Percentiles rank a stretch among this genome's conserved stretches.
These are phyloP conservation scores for Thraustotheca clavata DNA, from an alignment of 352 stramenopile species.

Conservation along the genomic window DNA sequence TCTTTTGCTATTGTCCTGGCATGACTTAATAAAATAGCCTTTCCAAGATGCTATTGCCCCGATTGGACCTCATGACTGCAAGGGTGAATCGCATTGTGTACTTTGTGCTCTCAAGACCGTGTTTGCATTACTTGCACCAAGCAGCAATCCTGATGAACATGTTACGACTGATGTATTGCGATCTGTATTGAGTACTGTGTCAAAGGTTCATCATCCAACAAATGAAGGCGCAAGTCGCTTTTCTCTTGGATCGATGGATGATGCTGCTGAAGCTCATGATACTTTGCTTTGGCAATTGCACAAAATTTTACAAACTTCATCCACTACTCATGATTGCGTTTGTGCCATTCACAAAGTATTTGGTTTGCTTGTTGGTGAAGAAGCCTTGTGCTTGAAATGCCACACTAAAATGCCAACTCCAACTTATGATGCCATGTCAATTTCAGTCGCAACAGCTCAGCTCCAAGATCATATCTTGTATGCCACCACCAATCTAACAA, in stretches of 20 bases:
- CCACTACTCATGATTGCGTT: background rate
- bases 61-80: background rate
- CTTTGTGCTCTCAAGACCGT: background rate
- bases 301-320: background rate
- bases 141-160: background rate
- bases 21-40: background rate
- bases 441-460: conserved; percentile 6
- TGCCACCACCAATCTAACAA: background rate
- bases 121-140: background rate
- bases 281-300: conserved; percentile 11
- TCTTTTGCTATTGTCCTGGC: background rate
- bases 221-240: conserved; percentile 2
- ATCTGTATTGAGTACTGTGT: conserved; percentile 13
- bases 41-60: background rate
- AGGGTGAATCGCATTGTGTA: conserved; percentile 10
- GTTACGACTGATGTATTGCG: conserved; percentile 2
- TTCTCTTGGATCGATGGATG: conserved; percentile 15
- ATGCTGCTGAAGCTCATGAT: conserved; percentile 19
- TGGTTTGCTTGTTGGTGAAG: conserved; percentile 17
- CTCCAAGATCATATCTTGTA: background rate
- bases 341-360: conserved; percentile 14
- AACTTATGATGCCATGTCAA: conserved; percentile 17
- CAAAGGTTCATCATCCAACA: background rate
- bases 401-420: background rate
- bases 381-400: conserved; percentile 5